Evolutionary conservation across 2,329 filamentous ascomycete genomes (phyloP).

Genomic region (Monilinia laxa): DNA sequence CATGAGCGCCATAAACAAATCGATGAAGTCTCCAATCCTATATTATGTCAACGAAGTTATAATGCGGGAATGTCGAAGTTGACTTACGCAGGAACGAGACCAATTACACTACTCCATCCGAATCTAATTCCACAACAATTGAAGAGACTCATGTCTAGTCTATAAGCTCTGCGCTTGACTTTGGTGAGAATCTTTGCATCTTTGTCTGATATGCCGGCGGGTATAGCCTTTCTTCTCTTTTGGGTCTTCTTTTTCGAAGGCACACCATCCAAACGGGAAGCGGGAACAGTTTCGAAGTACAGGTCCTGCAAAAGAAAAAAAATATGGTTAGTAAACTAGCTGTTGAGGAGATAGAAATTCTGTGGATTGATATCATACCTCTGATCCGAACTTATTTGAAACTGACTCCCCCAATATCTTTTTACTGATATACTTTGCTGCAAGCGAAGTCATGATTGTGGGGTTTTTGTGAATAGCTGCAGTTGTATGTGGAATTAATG

Average conservation of each 20-base stretch:
- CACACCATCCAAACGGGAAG: constrained; percentile 65
- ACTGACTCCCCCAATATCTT: constrained; percentile 57
- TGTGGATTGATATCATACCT: constrained; percentile 44
- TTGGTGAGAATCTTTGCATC: constrained; percentile 81
- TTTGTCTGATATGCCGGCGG: constrained; percentile 76
- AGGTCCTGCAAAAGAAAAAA: constrained; percentile 64
- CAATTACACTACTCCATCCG: constrained; percentile 87
- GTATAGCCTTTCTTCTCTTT: constrained; percentile 82
- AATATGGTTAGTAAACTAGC: constrained; percentile 22
- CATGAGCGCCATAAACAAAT: constrained; percentile 71
- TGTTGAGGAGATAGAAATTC: constrained; percentile 17
- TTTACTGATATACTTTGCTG: constrained; percentile 56
- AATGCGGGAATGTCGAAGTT: constrained; percentile 26
- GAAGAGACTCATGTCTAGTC: constrained; percentile 81
- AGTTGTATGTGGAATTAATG: background rate
- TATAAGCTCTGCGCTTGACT: constrained; percentile 82
- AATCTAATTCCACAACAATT: constrained; percentile 79
- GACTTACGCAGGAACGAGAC: constrained; percentile 75
- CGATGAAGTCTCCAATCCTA: constrained; percentile 72
- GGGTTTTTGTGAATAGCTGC: background rate
- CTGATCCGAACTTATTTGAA: constrained; percentile 58
- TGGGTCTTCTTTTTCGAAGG: constrained; percentile 67
- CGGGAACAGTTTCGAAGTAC: constrained; percentile 80
- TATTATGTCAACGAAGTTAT: constrained; percentile 31
- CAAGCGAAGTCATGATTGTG: constrained; percentile 51